Evolutionary conservation across 352 stramenopile genomes (phyloP).

Genomic region (Pythium utonaiense): DNA sequence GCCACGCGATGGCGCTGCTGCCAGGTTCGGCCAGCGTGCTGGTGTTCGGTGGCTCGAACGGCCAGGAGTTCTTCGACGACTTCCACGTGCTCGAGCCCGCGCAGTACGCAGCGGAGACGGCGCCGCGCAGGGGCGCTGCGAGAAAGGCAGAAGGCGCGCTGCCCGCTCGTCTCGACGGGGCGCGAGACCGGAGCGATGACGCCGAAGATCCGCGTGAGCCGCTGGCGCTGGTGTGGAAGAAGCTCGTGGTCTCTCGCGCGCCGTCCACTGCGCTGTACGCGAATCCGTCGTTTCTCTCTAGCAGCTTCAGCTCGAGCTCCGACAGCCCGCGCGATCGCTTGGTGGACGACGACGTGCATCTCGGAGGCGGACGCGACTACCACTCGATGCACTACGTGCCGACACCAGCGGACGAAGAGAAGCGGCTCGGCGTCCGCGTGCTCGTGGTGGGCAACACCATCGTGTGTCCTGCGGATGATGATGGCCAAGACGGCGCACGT

Average conservation of each 20-base stretch:
- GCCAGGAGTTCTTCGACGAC: constrained; percentile 57
- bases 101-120: constrained; percentile 17
- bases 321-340: constrained; percentile 4
- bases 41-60: constrained; percentile 61
- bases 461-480: constrained; percentile 29
- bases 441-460: constrained; percentile 65
- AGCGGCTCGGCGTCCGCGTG: constrained; percentile 42
- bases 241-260: constrained; percentile 34
- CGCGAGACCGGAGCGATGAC: background rate
- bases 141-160: background rate
- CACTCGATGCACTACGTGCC: constrained; percentile 77
- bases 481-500: background rate
- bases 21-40: constrained; percentile 42
- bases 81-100: constrained; percentile 50
- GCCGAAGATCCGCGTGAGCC: too few species aligned
- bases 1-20: constrained; percentile 59
- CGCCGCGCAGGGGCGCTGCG: background rate
- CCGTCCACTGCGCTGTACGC: background rate
- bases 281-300: constrained; percentile 4
- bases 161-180: background rate
- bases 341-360: constrained; percentile 12
- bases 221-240: constrained; percentile 46
- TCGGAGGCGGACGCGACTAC: constrained; percentile 40
- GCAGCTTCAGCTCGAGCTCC: constrained; percentile 19
- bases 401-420: constrained; percentile 27